phyloP scores from a whole-genome alignment of 352 stramenopile species.

The Globisporangium polare region DNA sequence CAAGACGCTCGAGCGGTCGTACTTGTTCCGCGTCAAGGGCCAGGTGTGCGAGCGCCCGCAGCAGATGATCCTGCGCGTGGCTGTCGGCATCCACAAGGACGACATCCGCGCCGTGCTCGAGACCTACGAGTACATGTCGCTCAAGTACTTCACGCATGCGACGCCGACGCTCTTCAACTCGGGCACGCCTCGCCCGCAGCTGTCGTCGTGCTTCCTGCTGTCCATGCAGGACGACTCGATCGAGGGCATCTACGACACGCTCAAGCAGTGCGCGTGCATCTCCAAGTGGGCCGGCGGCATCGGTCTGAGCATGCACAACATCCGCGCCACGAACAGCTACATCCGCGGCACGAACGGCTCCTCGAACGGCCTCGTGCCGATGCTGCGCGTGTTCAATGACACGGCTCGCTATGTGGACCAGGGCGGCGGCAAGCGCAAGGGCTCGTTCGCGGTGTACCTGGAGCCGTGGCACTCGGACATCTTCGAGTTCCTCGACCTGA shows the following conservation, averaged over 20 bases:
- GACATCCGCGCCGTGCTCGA: constrained; percentile 94
- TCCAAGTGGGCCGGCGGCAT: constrained; percentile 99
- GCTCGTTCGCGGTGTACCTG: constrained; percentile 98
- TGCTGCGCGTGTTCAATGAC: constrained; percentile 99
- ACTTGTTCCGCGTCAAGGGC: constrained; percentile 95
- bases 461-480: constrained; percentile 99
- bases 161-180: constrained; percentile 99
- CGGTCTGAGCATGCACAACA: constrained; percentile 98
- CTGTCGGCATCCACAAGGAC: constrained; percentile 96
- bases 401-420: constrained; percentile 99
- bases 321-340: constrained; percentile 96
- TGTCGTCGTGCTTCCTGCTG: constrained; percentile 98
- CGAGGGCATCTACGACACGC: constrained; percentile 99
- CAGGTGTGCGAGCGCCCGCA: constrained; percentile 97
- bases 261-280: constrained; percentile 98
- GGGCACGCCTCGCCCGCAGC: constrained; percentile 96
- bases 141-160: constrained; percentile 98
- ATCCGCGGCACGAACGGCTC: constrained; percentile 98
- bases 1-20: constrained; percentile 98
- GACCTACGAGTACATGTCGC: constrained; percentile 98
- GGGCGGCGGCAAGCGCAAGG: constrained; percentile 97
- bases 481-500: constrained; percentile 97
- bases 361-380: constrained; percentile 99
- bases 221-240: constrained; percentile 99
- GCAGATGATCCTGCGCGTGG: constrained; percentile 99